Evolutionary conservation across 305 asterid species (phyloP), one percentile per base, ranked within the genome.

Genomic region (Solanum aculeatissimum): DNA sequence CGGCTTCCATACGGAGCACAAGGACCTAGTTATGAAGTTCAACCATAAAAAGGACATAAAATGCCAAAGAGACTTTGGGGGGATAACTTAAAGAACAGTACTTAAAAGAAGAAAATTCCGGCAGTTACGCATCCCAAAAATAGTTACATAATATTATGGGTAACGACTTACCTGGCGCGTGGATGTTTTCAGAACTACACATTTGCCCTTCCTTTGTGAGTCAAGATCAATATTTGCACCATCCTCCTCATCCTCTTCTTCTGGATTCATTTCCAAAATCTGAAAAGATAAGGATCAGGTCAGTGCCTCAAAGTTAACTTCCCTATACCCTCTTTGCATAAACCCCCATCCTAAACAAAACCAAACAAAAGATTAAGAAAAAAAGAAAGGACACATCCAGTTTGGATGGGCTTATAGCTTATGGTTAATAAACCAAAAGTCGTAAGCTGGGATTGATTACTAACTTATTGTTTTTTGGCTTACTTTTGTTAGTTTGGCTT

Each of bases 221-320:
- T 97, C 98, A 69, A 97, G 98, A 89, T 97, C 98, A 85, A 95
- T 97, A 83, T 95, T 94, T 75, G 98, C 98, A 83, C 98, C 98
- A 86, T 97, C 98, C 89, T 97, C 98, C 90, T 97, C 99, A 83
- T 95, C 98, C 66, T 97, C 99, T 74, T 95, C 98, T 87, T 97
- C 98, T 16, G 97, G 99, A 89, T 93, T 97, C 98, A 97, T 97
- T 90, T 97, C 98, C 91, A 97, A 86, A 85, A 95, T 97, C 97
- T 93, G 88, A 74, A 11, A 87, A 70, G 84, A 81, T 3, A 49
- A 9, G 77, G 78, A 54, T 9, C 25, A 81, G 21, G 58, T 32
- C 5, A 43, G 84, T 3, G 55, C 18, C 29, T 47, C n/a, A 38
- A 58, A 82, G 69, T 82, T 45, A 45, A 72, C 40, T 72, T 27